Evolutionary conservation across 2,329 filamentous ascomycete species (phyloP).

Genomic region (Coleophoma eucalyptorum): DNA sequence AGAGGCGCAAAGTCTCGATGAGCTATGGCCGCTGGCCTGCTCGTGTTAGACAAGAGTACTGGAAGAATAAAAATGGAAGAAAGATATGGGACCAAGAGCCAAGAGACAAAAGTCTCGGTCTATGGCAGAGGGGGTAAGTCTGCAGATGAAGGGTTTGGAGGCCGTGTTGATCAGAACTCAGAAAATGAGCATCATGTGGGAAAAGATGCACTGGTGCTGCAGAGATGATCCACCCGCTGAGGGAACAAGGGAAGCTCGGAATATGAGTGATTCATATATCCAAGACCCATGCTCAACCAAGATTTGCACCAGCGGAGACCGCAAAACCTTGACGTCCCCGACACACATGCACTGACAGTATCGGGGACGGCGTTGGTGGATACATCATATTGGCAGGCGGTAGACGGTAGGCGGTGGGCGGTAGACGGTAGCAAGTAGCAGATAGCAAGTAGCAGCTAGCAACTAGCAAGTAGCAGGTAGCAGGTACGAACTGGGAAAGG

Average conservation of each 20-base stretch:
- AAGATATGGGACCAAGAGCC: neutral
- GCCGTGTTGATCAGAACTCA: constrained; percentile 6
- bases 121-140: too few relatives aligned
- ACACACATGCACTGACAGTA: neutral
- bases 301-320: neutral
- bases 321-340: neutral
- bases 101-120: neutral
- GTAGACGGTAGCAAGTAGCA: neutral
- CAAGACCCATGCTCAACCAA: neutral
- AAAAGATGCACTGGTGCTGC: constrained; percentile 10
- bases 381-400: too few relatives aligned
- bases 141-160: too few relatives aligned
- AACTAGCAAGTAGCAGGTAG: neutral
- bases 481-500: too few relatives aligned
- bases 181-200: neutral
- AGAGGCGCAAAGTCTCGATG: neutral
- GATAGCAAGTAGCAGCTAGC: neutral
- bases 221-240: constrained; percentile 21
- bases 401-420: neutral
- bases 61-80: neutral
- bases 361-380: neutral
- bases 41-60: constrained; percentile 4
- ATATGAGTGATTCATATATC: constrained; percentile 13
- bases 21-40: constrained; percentile 20
- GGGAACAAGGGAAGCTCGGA: constrained; percentile 5